Base-by-base conservation (phyloP, 768 basidiomycete species). In the Russula sp. region DNA sequence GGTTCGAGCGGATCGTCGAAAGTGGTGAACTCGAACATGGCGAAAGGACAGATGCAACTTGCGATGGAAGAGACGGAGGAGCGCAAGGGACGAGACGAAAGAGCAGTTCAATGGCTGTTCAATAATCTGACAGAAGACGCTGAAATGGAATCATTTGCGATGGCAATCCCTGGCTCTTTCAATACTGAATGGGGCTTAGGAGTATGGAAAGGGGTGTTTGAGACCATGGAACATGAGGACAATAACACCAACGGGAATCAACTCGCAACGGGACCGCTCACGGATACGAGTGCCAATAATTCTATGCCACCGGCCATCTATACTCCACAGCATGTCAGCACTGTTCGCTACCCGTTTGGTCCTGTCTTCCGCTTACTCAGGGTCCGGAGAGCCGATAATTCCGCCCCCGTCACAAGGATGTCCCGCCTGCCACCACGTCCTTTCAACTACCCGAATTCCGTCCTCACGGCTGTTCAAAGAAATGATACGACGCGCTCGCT, bases 21-120 rank as follows among this genome's bases (percentile, higher is more conserved):
- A 20, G 22, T 10, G 6, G 57, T 63, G 16, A 63, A 53, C 14
- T 13, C 48, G 31, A 59, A 44, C 39, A 63, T 63, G 56, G 37
- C 48, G 7, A 1, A 22, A 13, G 62, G 56, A 0, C 62, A 40
- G 16, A 37, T 59, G 49, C 47, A 62, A 31, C 56, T 58, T 9
- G 55, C 55, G 2, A 62, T 62, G 61, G 56, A 62, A 35, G 55
- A 59, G 50, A 48, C 56, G 3, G 31, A 58, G 20, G 20, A 7
- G 7, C 57, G 56, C 18, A 56, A 51, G n/a, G 37, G n/a, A n/a
- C 40, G 56, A 18, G 62, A 63, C 32, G 55, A n/a, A 20, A 2
- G 42, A 6, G 49, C 49, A 22, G 47, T 63, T 8, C 20, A 16
- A 27, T 63, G 57, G 62, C 4, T 63, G 1, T 20, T 53, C 6